Evolutionary conservation across 257 asterid genomes (phyloP).

Genomic region (Agastache rugosa): DNA sequence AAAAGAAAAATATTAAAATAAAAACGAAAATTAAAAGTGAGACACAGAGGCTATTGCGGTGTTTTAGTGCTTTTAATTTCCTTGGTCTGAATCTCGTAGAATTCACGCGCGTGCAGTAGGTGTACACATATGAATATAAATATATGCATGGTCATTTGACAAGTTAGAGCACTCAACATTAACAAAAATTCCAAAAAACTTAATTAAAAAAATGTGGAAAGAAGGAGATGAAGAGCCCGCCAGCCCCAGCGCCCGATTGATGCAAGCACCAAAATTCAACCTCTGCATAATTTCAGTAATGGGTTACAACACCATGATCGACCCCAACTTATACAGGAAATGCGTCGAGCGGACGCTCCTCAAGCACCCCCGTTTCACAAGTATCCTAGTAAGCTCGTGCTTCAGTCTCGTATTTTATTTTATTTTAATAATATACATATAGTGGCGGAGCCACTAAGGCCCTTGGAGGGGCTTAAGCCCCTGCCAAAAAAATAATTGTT

Average conservation of each 20-base stretch:
- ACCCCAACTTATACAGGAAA: slow-evolving; percentile 38
- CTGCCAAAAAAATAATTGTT: no score
- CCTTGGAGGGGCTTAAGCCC: no score
- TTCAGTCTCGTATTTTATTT: background rate
- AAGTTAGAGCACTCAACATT: background rate
- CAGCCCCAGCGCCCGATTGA: slow-evolving; percentile 51
- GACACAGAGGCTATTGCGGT: no score
- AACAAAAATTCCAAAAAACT: background rate
- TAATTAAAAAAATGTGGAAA: background rate
- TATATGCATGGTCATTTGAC: background rate
- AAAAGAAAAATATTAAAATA: no score
- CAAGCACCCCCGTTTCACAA: slow-evolving; percentile 60
- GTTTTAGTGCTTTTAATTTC: no score
- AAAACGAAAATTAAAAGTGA: no score
- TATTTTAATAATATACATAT: no score
- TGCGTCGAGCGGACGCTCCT: slow-evolving; percentile 29
- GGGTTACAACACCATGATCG: slow-evolving; percentile 45
- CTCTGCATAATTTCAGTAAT: slow-evolving; percentile 41
- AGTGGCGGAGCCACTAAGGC: no score
- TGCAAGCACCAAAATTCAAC: slow-evolving; percentile 41
- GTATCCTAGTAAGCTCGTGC: slow-evolving; percentile 41
- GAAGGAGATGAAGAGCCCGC: slow-evolving; percentile 48
- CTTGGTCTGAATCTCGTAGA: no score
- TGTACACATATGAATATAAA: background rate
- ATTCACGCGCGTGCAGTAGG: background rate